These are phyloP conservation scores for Euphorbia lathyris DNA, from an alignment of 345 rosid genomes.

Conservation along the genomic window DNA sequence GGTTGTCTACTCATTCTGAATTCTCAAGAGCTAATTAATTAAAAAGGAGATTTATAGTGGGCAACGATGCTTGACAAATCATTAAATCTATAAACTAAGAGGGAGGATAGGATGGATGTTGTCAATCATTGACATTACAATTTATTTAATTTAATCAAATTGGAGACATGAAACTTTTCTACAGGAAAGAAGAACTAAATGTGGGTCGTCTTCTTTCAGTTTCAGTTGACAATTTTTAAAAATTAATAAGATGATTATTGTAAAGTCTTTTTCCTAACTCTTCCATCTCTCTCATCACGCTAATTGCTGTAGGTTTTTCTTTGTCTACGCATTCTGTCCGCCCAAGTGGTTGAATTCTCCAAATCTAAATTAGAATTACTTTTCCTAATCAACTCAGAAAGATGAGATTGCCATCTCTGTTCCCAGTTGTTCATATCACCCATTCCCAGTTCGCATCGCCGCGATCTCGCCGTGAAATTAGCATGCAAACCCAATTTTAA, in stretches of 20 bases:
- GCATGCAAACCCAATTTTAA: too few species aligned
- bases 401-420: constrained; percentile 47
- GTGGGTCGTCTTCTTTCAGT: constrained; percentile 38
- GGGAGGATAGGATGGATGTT: constrained; percentile 17
- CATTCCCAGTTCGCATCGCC: constrained; percentile 14
- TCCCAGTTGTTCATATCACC: constrained; percentile 20
- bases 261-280: too few species aligned
- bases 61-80: constrained; percentile 47
- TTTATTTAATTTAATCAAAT: too few species aligned
- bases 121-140: too few species aligned
- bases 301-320: constrained; percentile 18
- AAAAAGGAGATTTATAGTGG: constrained; percentile 20
- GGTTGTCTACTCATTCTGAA: constrained; percentile 84
- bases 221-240: constrained; percentile 38
- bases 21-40: neutral
- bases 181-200: constrained; percentile 23
- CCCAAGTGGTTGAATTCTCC: constrained; percentile 71
- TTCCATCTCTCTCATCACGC: too few species aligned
- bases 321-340: constrained; percentile 60
- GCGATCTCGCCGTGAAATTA: too few species aligned
- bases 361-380: constrained; percentile 30
- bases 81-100: constrained; percentile 23
- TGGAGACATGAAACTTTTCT: neutral
- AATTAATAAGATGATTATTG: too few species aligned
- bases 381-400: constrained; percentile 68